Evolutionary conservation across 2,329 filamentous ascomycete species (phyloP).

Genomic region (Penicillium griseofulvum): DNA sequence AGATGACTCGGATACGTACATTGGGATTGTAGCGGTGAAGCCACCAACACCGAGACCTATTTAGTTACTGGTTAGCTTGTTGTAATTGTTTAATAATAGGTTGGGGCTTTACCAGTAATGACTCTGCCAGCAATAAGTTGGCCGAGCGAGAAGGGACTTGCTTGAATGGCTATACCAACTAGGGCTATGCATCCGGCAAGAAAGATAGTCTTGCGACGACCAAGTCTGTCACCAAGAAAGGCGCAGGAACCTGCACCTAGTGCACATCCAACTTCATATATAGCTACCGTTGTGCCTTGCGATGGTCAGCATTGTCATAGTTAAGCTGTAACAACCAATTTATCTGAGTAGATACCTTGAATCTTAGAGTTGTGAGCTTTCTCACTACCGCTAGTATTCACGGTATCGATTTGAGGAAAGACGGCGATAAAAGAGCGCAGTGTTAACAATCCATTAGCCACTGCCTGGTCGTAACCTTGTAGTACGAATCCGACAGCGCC

Average conservation of each 20-base stretch:
- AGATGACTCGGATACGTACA: constrained; percentile 23
- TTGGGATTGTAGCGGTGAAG: constrained; percentile 27
- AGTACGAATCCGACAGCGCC: constrained; percentile 19
- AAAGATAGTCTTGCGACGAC: constrained; percentile 18
- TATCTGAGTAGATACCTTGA: constrained; percentile 7
- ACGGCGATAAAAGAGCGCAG: constrained; percentile 16
- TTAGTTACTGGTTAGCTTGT: not conserved
- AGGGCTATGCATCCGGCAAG: constrained; percentile 16
- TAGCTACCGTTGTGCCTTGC: constrained; percentile 23
- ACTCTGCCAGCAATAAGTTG: constrained; percentile 13
- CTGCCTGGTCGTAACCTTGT: constrained; percentile 20
- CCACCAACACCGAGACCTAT: constrained; percentile 24
- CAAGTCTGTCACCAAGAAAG: constrained; percentile 18
- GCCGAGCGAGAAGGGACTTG: constrained; percentile 11
- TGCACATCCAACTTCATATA: constrained; percentile 27
- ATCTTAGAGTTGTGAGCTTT: constrained; percentile 20
- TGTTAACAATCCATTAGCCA: constrained; percentile 17
- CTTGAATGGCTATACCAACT: constrained; percentile 16
- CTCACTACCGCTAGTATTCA: constrained; percentile 11
- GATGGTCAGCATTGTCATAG: not conserved
- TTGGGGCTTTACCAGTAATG: constrained; percentile 11
- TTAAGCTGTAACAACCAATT: not conserved
- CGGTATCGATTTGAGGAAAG: constrained; percentile 18
- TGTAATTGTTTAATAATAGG: not conserved
- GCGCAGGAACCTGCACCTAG: constrained; percentile 16